phyloP scores from a whole-genome alignment of 257 asterid species.

The Haberlea rhodopensis region DNA sequence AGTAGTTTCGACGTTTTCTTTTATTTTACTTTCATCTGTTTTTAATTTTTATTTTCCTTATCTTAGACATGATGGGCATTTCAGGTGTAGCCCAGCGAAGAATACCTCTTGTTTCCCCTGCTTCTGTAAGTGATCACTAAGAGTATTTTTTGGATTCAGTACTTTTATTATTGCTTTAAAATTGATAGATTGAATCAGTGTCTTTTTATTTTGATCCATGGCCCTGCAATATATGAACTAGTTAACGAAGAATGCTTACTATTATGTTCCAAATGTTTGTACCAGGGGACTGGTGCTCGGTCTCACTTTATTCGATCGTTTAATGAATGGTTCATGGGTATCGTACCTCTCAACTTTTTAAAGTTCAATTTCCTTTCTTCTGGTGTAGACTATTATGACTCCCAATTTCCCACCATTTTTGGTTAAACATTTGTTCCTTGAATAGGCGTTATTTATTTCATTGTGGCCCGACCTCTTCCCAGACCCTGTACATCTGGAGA shows the following conservation, averaged over 20 bases:
- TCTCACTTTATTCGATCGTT: constrained; percentile 48
- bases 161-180: no score
- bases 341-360: constrained; percentile 63
- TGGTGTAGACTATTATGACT: constrained; percentile 98
- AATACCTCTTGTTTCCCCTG: not conserved
- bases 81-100: not conserved
- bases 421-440: no score
- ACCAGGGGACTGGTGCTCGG: constrained; percentile 42
- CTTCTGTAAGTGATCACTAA: not conserved
- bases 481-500: no score
- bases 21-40: not conserved
- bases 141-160: not conserved
- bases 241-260: no score
- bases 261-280: not conserved
- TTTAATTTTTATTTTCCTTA: no score
- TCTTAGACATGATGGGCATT: not conserved
- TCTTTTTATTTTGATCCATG: no score
- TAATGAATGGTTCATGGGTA: constrained; percentile 58
- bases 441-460: no score
- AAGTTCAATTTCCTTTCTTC: constrained; percentile 89
- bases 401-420: no score
- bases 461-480: no score
- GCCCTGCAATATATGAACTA: not conserved
- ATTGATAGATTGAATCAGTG: no score
- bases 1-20: not conserved